Percentiles rank a stretch among this genome's conserved stretches.
Conservation (phyloP, 2,329 filamentous ascomycete genomes). For the Epichloe scottii region DNA sequence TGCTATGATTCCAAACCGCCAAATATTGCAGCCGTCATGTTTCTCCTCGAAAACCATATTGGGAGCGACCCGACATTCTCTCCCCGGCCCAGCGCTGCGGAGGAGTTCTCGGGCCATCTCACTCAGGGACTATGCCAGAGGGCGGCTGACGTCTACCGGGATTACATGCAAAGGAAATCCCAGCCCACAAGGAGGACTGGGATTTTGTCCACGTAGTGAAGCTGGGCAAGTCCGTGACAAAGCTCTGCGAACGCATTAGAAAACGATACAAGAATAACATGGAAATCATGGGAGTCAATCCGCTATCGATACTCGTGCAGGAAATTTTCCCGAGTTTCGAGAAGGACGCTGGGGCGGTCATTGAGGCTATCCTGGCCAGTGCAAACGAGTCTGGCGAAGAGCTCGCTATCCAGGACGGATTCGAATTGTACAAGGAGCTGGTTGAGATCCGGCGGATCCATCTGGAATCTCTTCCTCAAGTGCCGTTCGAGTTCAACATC, state of each 20-base stretch:
- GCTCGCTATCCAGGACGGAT: constrained; percentile 81
- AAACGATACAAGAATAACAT: constrained; percentile 85
- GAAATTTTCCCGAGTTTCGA: constrained; percentile 85
- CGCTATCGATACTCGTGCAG: constrained; percentile 59
- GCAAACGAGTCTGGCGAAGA: constrained; percentile 59
- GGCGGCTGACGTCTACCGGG: constrained; percentile 68
- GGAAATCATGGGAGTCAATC: constrained; percentile 65
- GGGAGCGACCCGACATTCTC: constrained; percentile 66
- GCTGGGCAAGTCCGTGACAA: constrained; percentile 74
- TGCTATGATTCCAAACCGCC: constrained; percentile 85
- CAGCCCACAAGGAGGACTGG: constrained; percentile 71
- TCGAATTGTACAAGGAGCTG: constrained; percentile 83
- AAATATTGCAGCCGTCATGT: constrained; percentile 66
- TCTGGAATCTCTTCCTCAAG: constrained; percentile 55
- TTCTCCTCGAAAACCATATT: constrained; percentile 70
- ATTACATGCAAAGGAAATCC: constrained; percentile 68
- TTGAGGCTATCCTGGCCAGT: constrained; percentile 65
- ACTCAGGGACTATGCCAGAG: constrained; percentile 59
- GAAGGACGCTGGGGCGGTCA: constrained; percentile 74
- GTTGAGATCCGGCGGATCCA: constrained; percentile 77
- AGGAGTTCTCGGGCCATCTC: constrained; percentile 60
- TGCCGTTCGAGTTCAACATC: constrained; percentile 75
- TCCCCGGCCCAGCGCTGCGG: constrained; percentile 54
- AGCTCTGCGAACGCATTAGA: constrained; percentile 75
- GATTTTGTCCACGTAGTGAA: constrained; percentile 84